These are phyloP conservation scores for Microdochium paspali DNA, from an alignment of 2,329 filamentous ascomycete species.

Conservation along the genomic window DNA sequence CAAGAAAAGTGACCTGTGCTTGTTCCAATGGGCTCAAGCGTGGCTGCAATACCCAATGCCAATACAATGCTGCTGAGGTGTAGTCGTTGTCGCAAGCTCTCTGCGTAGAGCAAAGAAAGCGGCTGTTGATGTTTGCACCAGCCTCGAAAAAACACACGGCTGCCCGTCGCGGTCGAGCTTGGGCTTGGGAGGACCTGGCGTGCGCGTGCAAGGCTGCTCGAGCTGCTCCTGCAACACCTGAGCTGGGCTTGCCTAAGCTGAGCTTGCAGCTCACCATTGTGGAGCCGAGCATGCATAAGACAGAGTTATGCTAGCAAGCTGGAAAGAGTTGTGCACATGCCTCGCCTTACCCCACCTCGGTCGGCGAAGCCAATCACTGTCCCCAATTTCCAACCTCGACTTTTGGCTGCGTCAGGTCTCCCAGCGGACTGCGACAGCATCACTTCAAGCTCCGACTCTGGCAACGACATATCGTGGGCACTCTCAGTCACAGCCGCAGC, in stretches of 20 bases:
- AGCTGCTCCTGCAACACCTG: too few relatives aligned
- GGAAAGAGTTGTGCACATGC: neutral
- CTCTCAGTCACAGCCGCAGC: conserved; percentile 19
- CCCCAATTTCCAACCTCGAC: conserved; percentile 18
- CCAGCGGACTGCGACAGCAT: neutral
- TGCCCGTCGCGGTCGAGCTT: neutral
- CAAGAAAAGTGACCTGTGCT: too few relatives aligned
- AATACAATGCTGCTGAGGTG: neutral
- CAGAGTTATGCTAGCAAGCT: too few relatives aligned
- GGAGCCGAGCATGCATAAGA: too few relatives aligned
- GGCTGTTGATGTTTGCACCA: conserved; percentile 10
- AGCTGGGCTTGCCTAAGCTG: too few relatives aligned
- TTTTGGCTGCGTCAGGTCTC: conserved; percentile 5
- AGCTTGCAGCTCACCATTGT: neutral
- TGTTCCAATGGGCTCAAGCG: neutral
- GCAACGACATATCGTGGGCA: neutral
- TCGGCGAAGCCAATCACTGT: conserved; percentile 22
- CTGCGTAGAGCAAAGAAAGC: neutral
- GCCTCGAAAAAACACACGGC: conserved; percentile 14
- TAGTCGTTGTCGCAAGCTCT: neutral
- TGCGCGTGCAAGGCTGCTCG: neutral
- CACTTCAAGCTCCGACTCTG: conserved; percentile 1
- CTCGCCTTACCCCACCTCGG: conserved; percentile 3
- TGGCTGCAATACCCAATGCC: neutral
- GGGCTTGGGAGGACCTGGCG: neutral